Conservation (phyloP, 1,284 basidiomycete species). For the Fomitiporia mediterranea region DNA sequence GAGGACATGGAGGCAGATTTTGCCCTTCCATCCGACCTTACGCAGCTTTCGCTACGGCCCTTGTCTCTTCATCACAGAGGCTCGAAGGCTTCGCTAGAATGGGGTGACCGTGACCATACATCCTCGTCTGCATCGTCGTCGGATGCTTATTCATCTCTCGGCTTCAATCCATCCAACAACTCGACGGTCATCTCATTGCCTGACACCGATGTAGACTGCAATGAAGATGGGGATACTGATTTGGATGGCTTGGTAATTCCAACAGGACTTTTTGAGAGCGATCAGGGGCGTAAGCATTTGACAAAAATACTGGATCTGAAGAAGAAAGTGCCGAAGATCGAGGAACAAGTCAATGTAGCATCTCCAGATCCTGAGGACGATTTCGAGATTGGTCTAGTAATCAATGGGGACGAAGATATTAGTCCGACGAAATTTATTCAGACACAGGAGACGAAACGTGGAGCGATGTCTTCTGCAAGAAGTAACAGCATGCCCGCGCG, state of each 20-base stretch:
- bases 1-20: constrained; percentile 76
- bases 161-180: constrained; percentile 69
- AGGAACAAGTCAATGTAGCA: constrained; percentile 46
- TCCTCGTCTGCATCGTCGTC: constrained; percentile 72
- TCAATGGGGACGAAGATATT: constrained; percentile 74
- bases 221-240: constrained; percentile 63
- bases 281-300: constrained; percentile 59
- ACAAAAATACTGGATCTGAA: constrained; percentile 70
- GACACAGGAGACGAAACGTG: constrained; percentile 42
- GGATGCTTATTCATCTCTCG: constrained; percentile 72
- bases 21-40: constrained; percentile 70
- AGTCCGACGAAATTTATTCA: constrained; percentile 66
- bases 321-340: constrained; percentile 52
- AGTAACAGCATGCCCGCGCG: constrained; percentile 57
- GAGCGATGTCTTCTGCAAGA: constrained; percentile 33
- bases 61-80: constrained; percentile 64
- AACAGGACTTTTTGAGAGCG: constrained; percentile 63
- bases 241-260: constrained; percentile 79
- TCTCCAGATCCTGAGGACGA: constrained; percentile 70
- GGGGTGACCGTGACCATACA: constrained; percentile 77
- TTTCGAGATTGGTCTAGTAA: constrained; percentile 75
- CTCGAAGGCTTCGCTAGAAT: constrained; percentile 76
- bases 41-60: constrained; percentile 70
- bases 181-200: constrained; percentile 60
- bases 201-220: constrained; percentile 63